These are phyloP conservation scores for Salvia sclarea DNA, from an alignment of 305 asterid genomes.

Conservation along the genomic window DNA sequence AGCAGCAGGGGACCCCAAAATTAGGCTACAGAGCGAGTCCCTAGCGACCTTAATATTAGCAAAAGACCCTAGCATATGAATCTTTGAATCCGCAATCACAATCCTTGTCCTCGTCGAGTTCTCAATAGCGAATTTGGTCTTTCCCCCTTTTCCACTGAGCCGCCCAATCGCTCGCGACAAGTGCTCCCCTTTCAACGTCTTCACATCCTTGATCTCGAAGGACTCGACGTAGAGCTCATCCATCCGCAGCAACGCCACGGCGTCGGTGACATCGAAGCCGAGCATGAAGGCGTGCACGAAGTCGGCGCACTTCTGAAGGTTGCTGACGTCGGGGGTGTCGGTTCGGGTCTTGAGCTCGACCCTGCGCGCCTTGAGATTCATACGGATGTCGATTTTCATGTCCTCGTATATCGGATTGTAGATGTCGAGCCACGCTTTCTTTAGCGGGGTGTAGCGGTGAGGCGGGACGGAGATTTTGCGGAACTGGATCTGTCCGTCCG, in stretches of 20 bases:
- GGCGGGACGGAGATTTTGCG: slow-evolving; percentile 72
- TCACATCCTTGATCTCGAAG: slow-evolving; percentile 83
- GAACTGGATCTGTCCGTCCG: slow-evolving; percentile 72
- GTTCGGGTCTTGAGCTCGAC: slow-evolving; percentile 79
- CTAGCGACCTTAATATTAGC: slow-evolving; percentile 72
- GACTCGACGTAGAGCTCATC: slow-evolving; percentile 82
- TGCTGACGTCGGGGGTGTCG: slow-evolving; percentile 79
- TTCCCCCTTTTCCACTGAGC: slow-evolving; percentile 83
- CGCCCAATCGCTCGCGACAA: slow-evolving; percentile 83
- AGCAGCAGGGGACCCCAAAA: slow-evolving; percentile 83
- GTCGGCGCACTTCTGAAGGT: slow-evolving; percentile 83
- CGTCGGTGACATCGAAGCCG: slow-evolving; percentile 74
- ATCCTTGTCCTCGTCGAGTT: slow-evolving; percentile 77
- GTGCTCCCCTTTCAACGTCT: slow-evolving; percentile 82
- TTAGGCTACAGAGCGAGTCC: slow-evolving; percentile 77
- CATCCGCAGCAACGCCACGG: slow-evolving; percentile 71
- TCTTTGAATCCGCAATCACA: slow-evolving; percentile 74
- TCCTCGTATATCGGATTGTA: slow-evolving; percentile 73
- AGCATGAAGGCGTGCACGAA: slow-evolving; percentile 85
- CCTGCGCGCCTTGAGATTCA: slow-evolving; percentile 80
- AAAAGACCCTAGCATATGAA: slow-evolving; percentile 74
- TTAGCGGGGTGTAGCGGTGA: slow-evolving; percentile 76
- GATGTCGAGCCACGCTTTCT: slow-evolving; percentile 78
- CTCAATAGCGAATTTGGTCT: slow-evolving; percentile 81
- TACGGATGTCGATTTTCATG: slow-evolving; percentile 81